These are phyloP conservation scores for Vicia sativa DNA, from an alignment of 306 rosid species.

Conservation along the genomic window DNA sequence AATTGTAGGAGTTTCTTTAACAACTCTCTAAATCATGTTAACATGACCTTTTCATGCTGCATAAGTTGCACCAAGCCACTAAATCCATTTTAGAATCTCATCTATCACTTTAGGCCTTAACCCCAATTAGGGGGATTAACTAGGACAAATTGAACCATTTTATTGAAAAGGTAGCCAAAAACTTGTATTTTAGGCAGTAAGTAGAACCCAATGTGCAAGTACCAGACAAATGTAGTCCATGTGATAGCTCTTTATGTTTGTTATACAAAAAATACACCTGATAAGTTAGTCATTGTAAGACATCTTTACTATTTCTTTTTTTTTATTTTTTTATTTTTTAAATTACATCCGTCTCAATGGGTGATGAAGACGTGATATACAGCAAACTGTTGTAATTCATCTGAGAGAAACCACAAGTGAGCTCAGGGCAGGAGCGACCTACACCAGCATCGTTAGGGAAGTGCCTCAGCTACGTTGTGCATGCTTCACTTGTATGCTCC, in stretches of 20 bases:
- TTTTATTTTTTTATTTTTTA: too few species aligned
- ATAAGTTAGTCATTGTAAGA: not conserved
- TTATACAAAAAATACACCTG: not conserved
- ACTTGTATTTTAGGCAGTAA: not conserved
- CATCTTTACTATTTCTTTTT: not conserved
- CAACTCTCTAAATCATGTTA: not conserved
- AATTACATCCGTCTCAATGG: not conserved
- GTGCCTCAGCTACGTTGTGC: not conserved
- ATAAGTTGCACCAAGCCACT: not conserved
- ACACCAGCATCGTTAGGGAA: not conserved
- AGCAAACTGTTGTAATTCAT: not conserved
- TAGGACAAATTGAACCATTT: not conserved
- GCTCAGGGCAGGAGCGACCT: not conserved
- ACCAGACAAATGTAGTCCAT: not conserved
- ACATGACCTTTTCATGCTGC: not conserved
- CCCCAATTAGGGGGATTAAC: not conserved
- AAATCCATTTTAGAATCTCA: not conserved
- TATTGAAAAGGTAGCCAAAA: not conserved
- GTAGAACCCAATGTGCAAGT: not conserved
- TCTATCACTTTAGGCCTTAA: not conserved
- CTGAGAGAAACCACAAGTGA: not conserved
- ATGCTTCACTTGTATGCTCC: not conserved
- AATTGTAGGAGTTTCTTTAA: not conserved
- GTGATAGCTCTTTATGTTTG: not conserved
- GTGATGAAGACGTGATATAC: conserved; percentile 3